Conservation (phyloP, 1,284 basidiomycete species). For the Tylopilus sp. region DNA sequence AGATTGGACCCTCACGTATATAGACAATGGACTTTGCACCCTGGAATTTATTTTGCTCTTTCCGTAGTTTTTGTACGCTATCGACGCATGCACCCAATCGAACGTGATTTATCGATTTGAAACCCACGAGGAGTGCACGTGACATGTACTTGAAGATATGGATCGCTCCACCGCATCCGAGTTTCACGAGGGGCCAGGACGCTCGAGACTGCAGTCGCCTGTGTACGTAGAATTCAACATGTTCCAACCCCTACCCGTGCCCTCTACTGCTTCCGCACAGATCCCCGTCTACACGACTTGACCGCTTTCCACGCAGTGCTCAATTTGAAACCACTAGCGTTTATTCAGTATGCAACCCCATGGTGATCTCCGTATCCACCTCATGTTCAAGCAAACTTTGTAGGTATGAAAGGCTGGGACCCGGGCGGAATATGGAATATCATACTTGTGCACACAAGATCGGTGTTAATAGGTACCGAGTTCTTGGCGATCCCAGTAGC, state of each 20-base stretch:
- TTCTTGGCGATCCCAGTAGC: not conserved
- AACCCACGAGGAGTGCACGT: slow-evolving; percentile 7
- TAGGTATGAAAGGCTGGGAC: slow-evolving; percentile 1
- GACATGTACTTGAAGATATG: not conserved
- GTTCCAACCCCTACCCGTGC: slow-evolving; percentile 24
- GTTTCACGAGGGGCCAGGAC: not conserved
- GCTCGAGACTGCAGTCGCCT: not conserved
- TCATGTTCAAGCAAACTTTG: not conserved
- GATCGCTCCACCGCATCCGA: not conserved
- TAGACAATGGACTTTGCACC: slow-evolving; percentile 29
- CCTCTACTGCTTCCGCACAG: slow-evolving; percentile 46
- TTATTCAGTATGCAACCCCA: slow-evolving; percentile 10
- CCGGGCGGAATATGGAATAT: not conserved
- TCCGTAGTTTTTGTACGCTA: slow-evolving; percentile 25
- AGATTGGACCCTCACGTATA: slow-evolving; percentile 28
- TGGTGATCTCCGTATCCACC: not conserved
- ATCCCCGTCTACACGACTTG: slow-evolving; percentile 37
- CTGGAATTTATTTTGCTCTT: slow-evolving; percentile 20
- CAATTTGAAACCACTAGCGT: slow-evolving; percentile 1
- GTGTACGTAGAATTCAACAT: not conserved
- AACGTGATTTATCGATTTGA: slow-evolving; percentile 19
- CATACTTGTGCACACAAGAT: slow-evolving; percentile 3
- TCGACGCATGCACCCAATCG: slow-evolving; percentile 10
- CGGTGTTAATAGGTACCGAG: slow-evolving; percentile 12
- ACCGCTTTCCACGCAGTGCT: not conserved